Conservation (phyloP, 2,329 filamentous ascomycete genomes). For the Ceratocystis cacaofunesta region DNA sequence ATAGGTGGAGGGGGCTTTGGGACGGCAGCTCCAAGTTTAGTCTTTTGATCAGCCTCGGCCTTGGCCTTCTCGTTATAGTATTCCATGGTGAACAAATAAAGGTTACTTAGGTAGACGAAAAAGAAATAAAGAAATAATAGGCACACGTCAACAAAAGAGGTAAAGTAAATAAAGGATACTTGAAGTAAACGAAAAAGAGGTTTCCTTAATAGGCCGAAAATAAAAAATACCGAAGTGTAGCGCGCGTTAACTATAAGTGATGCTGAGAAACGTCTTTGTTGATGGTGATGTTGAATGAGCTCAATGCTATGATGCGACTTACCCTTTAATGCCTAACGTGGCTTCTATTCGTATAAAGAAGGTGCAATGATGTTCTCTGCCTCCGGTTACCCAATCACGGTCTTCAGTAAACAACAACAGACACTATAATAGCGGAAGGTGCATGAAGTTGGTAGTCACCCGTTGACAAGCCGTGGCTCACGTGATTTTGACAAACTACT, state of each 20-base stretch:
- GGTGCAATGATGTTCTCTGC: no score
- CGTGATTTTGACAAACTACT: no score
- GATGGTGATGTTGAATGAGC: neutral
- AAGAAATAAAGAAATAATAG: neutral
- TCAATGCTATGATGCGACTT: no score
- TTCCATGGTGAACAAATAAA: neutral
- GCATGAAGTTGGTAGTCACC: no score
- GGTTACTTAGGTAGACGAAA: neutral
- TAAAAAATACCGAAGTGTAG: neutral
- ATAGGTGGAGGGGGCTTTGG: neutral
- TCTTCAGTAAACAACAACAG: no score
- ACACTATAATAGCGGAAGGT: no score
- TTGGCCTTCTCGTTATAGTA: neutral
- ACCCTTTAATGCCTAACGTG: no score
- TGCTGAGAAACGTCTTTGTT: neutral
- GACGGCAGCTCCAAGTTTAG: no score
- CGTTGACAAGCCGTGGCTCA: no score
- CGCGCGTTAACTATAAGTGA: neutral
- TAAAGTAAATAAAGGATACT: neutral
- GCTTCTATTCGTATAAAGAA: no score
- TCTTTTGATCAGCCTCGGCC: neutral
- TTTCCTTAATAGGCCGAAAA: neutral
- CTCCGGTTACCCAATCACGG: no score
- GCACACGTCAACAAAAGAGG: neutral
- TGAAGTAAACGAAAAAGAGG: neutral